Conservation (phyloP, 805 yeast species). For the Ogataea zsoltii region DNA sequence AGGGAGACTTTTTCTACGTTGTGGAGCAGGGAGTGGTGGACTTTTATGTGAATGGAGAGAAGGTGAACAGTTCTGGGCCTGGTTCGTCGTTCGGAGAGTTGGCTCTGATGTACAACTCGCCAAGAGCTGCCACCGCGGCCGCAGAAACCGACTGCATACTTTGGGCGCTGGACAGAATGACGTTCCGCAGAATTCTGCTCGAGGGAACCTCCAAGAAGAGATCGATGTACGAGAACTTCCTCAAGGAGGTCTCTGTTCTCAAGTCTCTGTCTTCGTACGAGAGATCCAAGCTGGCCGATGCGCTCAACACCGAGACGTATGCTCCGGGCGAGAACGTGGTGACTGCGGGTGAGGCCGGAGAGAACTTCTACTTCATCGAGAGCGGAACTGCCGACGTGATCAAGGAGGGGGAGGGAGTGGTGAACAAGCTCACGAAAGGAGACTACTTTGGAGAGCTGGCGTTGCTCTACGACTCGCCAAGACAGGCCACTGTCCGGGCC, state of each 20-base stretch:
- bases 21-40: slow-evolving; percentile 85
- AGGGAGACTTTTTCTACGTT: slow-evolving; percentile 89
- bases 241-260: slow-evolving; percentile 83
- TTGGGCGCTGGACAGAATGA: slow-evolving; percentile 92
- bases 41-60: slow-evolving; percentile 67
- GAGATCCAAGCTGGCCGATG: slow-evolving; percentile 91
- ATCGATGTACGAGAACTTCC: slow-evolving; percentile 83
- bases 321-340: slow-evolving; percentile 74
- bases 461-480: slow-evolving; percentile 82
- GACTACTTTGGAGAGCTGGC: slow-evolving; percentile 98
- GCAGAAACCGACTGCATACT: slow-evolving; percentile 71
- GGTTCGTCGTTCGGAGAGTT: slow-evolving; percentile 96
- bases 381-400: slow-evolving; percentile 80
- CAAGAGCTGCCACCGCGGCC: slow-evolving; percentile 92
- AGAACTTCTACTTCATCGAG: slow-evolving; percentile 72
- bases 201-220: slow-evolving; percentile 92
- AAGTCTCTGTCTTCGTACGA: slow-evolving; percentile 73
- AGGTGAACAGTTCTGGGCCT: slow-evolving; percentile 73
- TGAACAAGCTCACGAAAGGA: slow-evolving; percentile 67
- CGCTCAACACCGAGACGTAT: slow-evolving; percentile 76
- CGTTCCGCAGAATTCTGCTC: slow-evolving; percentile 86
- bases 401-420: slow-evolving; percentile 59
- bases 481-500: slow-evolving; percentile 92
- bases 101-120: slow-evolving; percentile 96
- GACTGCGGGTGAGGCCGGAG: slow-evolving; percentile 83